A percentile compares a stretch with the other conserved stretches of the same genome.
Evolutionary conservation across 2,329 filamentous ascomycete species (phyloP).

Genomic region (Diaporthe caulivora): DNA sequence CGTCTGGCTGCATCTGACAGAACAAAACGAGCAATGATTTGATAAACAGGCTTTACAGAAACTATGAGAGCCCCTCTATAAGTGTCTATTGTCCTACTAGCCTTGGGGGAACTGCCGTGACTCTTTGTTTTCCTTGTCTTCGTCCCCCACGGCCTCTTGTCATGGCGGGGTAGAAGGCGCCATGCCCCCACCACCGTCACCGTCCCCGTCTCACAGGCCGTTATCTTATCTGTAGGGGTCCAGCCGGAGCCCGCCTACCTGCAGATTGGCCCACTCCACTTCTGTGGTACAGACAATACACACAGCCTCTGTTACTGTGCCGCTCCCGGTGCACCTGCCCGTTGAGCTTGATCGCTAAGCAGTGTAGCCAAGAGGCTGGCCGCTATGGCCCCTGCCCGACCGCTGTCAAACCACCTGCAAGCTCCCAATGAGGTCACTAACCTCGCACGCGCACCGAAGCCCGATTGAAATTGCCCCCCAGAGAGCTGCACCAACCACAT

Average conservation of each 20-base stretch:
- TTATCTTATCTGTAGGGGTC: constrained; percentile 36
- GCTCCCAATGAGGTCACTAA: constrained; percentile 32
- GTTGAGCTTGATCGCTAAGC: constrained; percentile 17
- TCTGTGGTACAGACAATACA: too few relatives aligned
- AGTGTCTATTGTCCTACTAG: background rate
- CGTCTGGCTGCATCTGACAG: constrained; percentile 12
- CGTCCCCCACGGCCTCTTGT: constrained; percentile 15
- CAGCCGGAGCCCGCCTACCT: constrained; percentile 2
- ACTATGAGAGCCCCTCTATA: background rate
- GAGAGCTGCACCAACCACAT: constrained; percentile 1
- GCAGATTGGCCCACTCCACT: constrained; percentile 4
- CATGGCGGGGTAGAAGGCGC: constrained; percentile 37
- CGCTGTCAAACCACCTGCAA: constrained; percentile 14
- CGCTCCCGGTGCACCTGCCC: background rate
- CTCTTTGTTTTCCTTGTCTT: background rate
- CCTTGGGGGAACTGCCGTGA: background rate
- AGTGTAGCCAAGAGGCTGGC: background rate
- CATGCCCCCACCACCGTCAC: constrained; percentile 7
- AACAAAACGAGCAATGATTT: constrained; percentile 29
- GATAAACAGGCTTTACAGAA: background rate
- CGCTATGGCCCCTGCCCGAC: constrained; percentile 9
- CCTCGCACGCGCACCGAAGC: background rate
- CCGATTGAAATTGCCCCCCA: background rate
- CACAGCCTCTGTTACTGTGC: too few relatives aligned
- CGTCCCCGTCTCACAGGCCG: background rate